Base-by-base conservation (phyloP, 1,284 basidiomycete genomes). In the Rhodotorula sp. region DNA sequence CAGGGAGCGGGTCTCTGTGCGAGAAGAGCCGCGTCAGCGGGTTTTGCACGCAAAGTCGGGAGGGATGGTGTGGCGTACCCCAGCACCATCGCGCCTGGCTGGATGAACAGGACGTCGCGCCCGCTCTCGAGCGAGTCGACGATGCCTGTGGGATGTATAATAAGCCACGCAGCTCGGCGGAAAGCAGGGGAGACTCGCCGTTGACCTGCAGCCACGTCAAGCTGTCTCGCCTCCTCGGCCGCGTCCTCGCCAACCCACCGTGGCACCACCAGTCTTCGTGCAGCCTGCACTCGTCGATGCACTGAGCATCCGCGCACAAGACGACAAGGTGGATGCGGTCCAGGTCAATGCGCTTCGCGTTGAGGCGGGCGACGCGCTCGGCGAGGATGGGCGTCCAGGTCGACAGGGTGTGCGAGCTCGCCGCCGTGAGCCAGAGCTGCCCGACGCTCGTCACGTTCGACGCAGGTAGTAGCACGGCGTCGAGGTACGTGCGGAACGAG, bases 401-500 rank as follows among this genome's bases (percentile, higher is more conserved):
- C 34, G 9, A 4, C 7, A 62, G 17, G 21, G 50, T 45, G 17
- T 42, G 12, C 7, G n/a, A 21, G 61, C 45, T 50, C 9, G 61
- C 50, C 4, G 34, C 21, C 10, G 50, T 53, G 17, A 54, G 34
- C 49, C 50, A 62, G 14, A 62, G 42, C 14, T 7, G 48, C 17
- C 23, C 27, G 16, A 27, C n/a, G 21, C 34, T 34, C 4, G 25
- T 34, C 13, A 25, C 19, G 25, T 19, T 27, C 27, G 25, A 19
- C 16, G 13, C 5, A 16, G 53, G 1, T 5, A 27, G 27, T 2
- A 55, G 53, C 13, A 34, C 16, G 14, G 53, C 12, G 34, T 34
- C 27, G 27, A 61, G 49, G 60, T 50, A 61, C 14, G 48, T 23
- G 12, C 49, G 49, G 49, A 61, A 52, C 21, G 60, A 52, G 34